Conservation (phyloP, 176 grass and related monocot species). For the Triticum timopheevii region DNA sequence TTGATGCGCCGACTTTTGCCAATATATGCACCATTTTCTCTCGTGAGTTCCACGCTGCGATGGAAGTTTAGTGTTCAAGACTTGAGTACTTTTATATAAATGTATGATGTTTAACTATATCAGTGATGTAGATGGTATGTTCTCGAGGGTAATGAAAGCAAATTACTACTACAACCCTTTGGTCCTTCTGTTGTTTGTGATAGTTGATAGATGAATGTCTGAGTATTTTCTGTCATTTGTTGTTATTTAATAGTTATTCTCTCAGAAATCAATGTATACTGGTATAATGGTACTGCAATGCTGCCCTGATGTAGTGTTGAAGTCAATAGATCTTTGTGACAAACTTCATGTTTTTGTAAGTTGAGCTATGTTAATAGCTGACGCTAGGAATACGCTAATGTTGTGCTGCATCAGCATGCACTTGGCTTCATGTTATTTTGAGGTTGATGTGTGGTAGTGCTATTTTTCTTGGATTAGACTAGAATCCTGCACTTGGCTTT, state of each 20-base stretch:
- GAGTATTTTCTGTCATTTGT: neutral
- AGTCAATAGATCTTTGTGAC: neutral
- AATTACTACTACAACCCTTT: neutral
- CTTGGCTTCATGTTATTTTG: neutral
- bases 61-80: conserved; percentile 20
- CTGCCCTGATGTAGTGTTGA: neutral
- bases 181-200: neutral
- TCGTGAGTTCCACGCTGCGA: neutral
- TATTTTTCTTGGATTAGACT: neutral
- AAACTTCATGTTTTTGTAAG: neutral
- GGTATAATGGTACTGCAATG: neutral
- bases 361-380: neutral
- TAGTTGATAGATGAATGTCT: neutral
- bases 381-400: neutral
- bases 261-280: neutral
- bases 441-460: neutral
- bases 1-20: conserved; percentile 14
- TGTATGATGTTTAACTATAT: conserved; percentile 16
- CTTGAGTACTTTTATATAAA: neutral
- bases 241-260: neutral
- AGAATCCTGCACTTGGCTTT: neutral
- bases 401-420: neutral
- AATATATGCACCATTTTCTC: conserved; percentile 18
- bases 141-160: neutral
- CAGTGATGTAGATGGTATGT: conserved; percentile 16